Conservation (phyloP, 2,329 filamentous ascomycete genomes). For the Purpureocillium takamizusanense region DNA sequence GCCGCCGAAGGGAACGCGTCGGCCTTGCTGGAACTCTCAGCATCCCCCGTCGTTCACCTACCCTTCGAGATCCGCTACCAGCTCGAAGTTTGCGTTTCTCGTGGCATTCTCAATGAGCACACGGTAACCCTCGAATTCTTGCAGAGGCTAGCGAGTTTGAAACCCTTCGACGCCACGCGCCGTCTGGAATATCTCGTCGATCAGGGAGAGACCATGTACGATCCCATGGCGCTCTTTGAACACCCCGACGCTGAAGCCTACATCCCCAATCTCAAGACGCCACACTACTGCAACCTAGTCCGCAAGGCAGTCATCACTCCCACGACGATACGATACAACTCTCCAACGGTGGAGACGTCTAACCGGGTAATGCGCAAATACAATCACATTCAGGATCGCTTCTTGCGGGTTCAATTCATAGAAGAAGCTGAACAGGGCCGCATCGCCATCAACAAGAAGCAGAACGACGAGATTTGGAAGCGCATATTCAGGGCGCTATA, state of each 20-base stretch:
- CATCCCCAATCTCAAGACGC: slow-evolving; percentile 43
- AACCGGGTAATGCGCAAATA: slow-evolving; percentile 79
- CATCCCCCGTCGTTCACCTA: slow-evolving; percentile 26
- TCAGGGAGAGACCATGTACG: slow-evolving; percentile 47
- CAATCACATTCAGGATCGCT: slow-evolving; percentile 60
- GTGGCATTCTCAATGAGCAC: slow-evolving; percentile 67
- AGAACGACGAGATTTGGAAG: slow-evolving; percentile 63
- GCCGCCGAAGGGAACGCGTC: slow-evolving; percentile 13
- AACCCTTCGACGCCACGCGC: slow-evolving; percentile 44
- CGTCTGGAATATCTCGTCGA: slow-evolving; percentile 69
- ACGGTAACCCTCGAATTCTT: slow-evolving; percentile 63
- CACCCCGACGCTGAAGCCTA: slow-evolving; percentile 39
- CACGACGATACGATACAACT: slow-evolving; percentile 68
- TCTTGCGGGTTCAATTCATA: slow-evolving; percentile 81
- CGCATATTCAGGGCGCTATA: slow-evolving; percentile 62
- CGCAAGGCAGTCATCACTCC: slow-evolving; percentile 76
- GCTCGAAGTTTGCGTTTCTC: slow-evolving; percentile 86
- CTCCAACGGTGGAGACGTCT: slow-evolving; percentile 73
- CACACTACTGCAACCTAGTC: slow-evolving; percentile 64
- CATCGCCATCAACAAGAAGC: slow-evolving; percentile 41
- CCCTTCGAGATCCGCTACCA: slow-evolving; percentile 76
- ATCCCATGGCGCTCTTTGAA: slow-evolving; percentile 66
- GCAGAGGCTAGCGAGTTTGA: slow-evolving; percentile 39
- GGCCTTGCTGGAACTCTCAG: slow-evolving; percentile 15
- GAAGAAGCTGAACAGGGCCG: slow-evolving; percentile 62